Conservation (phyloP, 768 basidiomycete genomes). For the Macrolepiota dolichaula region DNA sequence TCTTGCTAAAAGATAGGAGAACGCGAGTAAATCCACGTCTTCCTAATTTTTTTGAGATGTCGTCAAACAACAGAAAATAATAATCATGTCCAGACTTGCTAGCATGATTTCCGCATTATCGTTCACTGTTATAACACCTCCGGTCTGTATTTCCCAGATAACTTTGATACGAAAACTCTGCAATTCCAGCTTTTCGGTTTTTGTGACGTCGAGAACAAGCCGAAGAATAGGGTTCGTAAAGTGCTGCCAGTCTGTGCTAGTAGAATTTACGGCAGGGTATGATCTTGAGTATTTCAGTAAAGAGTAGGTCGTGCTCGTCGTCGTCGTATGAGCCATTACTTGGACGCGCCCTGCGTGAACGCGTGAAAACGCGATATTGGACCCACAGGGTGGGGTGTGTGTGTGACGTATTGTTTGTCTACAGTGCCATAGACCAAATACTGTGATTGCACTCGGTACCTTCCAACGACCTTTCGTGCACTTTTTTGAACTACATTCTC, state of each 20-base stretch:
- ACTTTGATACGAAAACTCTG: constrained; percentile 66
- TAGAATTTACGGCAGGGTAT: constrained; percentile 34
- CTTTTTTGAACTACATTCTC: neutral
- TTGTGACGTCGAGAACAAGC: constrained; percentile 59
- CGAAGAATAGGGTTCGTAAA: constrained; percentile 67
- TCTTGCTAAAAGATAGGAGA: constrained; percentile 44
- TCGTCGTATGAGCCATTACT: constrained; percentile 51
- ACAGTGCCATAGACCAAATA: neutral
- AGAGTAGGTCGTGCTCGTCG: constrained; percentile 52
- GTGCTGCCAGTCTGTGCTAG: constrained; percentile 68
- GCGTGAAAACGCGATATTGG: too few relatives aligned
- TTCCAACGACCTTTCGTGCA: neutral
- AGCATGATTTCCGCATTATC: constrained; percentile 60
- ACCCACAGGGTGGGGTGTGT: too few relatives aligned
- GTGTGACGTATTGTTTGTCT: neutral
- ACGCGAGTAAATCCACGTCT: constrained; percentile 70
- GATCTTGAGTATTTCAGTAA: constrained; percentile 69
- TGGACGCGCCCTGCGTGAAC: too few relatives aligned
- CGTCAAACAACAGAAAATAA: constrained; percentile 2
- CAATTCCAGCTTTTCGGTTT: constrained; percentile 43
- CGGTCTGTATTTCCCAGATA: constrained; percentile 50
- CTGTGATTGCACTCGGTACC: neutral
- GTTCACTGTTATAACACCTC: constrained; percentile 28
- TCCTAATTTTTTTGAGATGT: constrained; percentile 45
- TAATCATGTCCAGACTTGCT: constrained; percentile 39